A percentile compares a stretch with the other conserved stretches of the same genome.
phyloP scores from a whole-genome alignment of 1,284 basidiomycete species.

The Puccinia horiana region DNA sequence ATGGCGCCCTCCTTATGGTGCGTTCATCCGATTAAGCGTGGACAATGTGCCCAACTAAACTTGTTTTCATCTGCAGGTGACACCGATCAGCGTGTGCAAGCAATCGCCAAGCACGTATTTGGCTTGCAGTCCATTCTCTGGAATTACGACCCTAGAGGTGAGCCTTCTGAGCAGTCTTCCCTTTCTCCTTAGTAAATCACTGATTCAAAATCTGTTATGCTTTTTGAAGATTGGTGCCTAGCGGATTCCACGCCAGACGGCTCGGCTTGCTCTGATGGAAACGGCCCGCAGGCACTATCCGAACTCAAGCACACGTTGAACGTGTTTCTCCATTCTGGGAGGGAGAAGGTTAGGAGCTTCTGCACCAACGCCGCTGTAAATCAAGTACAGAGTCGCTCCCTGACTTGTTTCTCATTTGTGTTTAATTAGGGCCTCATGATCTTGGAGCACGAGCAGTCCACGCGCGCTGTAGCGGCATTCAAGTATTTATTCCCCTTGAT shows the following conservation, averaged over 20 bases:
- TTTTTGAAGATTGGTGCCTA: conserved; percentile 28
- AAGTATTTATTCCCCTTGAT: conserved; percentile 69
- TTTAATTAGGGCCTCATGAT: conserved; percentile 68
- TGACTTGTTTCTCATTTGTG: neutral
- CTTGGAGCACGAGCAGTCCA: conserved; percentile 76
- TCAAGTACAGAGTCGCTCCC: neutral
- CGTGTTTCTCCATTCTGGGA: neutral
- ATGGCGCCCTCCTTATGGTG: conserved; percentile 65
- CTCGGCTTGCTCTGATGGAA: conserved; percentile 16
- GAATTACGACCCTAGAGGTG: conserved; percentile 12
- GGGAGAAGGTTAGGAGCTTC: conserved; percentile 62
- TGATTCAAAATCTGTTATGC: neutral
- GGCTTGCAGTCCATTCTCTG: conserved; percentile 12
- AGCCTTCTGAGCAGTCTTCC: neutral
- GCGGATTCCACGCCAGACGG: conserved; percentile 22
- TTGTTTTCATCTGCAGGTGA: conserved; percentile 5
- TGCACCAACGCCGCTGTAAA: neutral
- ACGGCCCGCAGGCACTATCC: conserved; percentile 15
- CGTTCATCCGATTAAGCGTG: conserved; percentile 59
- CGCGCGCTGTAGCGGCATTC: conserved; percentile 69
- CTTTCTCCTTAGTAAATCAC: neutral
- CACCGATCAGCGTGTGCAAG: conserved; percentile 16
- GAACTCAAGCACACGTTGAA: conserved; percentile 2
- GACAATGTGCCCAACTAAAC: neutral
- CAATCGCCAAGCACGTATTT: conserved; percentile 35